These are phyloP conservation scores for Pontederia crassipes DNA, from an alignment of 176 grass and related monocot genomes.

Conservation along the genomic window DNA sequence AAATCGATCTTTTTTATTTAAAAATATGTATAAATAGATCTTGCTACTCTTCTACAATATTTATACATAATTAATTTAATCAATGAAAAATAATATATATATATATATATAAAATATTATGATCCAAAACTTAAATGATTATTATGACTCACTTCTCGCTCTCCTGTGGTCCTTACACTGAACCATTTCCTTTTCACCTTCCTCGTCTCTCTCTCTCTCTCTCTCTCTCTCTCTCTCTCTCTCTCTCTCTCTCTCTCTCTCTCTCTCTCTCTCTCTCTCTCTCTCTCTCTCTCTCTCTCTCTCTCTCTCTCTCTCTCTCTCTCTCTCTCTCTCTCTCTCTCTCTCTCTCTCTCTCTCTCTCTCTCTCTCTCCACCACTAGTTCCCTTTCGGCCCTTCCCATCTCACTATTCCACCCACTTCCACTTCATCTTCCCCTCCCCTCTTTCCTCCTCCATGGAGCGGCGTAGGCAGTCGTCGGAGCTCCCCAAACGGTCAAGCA, in stretches of 20 bases:
- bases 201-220: neutral
- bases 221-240: neutral
- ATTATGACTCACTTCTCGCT: no score
- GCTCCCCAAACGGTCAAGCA: constrained; percentile 16
- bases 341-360: neutral
- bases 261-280: neutral
- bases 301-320: neutral
- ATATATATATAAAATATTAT: no score
- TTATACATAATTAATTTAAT: no score
- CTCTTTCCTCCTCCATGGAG: constrained; percentile 17
- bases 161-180: no score
- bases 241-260: neutral
- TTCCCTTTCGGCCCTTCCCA: neutral
- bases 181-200: no score
- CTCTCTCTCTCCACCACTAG: neutral
- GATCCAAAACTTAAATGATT: no score
- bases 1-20: no score
- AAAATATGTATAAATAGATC: no score
- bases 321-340: neutral
- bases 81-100: no score
- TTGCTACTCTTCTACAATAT: no score
- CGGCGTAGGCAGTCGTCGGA: constrained; percentile 19
- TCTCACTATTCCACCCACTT: neutral
- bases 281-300: neutral
- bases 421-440: constrained; percentile 3